These are phyloP conservation scores for Cladosporium sp. DNA, from an alignment of 2,329 filamentous ascomycete species.

Conservation along the genomic window DNA sequence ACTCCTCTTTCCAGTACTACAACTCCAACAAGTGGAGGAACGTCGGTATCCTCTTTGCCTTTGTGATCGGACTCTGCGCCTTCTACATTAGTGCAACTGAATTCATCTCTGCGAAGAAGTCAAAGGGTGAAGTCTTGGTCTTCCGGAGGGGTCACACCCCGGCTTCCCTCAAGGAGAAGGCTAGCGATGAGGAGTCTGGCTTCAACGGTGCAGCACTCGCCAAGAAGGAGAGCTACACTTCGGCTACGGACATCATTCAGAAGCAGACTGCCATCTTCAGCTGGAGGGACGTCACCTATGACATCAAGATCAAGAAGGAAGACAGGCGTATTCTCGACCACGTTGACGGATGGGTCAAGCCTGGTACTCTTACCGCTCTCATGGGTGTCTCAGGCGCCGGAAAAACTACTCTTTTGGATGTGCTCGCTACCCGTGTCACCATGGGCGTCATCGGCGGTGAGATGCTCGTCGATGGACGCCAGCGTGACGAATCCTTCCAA, in stretches of 20 bases:
- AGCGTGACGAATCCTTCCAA: constrained; percentile 79
- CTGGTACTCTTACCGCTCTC: constrained; percentile 81
- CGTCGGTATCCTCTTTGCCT: constrained; percentile 48
- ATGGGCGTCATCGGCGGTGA: constrained; percentile 88
- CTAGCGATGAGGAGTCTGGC: constrained; percentile 43
- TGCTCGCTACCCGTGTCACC: constrained; percentile 78
- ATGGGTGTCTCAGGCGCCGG: constrained; percentile 95
- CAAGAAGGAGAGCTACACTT: constrained; percentile 39
- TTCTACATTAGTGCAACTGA: constrained; percentile 49
- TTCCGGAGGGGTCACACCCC: constrained; percentile 49
- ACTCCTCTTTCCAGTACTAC: constrained; percentile 36
- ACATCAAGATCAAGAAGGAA: constrained; percentile 77
- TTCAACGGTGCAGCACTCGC: constrained; percentile 34
- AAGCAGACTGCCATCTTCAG: constrained; percentile 77
- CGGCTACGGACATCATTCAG: constrained; percentile 52
- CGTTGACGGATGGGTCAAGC: constrained; percentile 91
- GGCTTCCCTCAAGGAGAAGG: constrained; percentile 54
- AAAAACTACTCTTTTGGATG: constrained; percentile 87
- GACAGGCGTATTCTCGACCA: constrained; percentile 75
- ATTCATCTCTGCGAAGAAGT: constrained; percentile 50
- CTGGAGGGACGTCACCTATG: constrained; percentile 80
- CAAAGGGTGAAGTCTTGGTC: constrained; percentile 53
- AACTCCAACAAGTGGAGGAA: constrained; percentile 50
- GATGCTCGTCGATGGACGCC: constrained; percentile 77
- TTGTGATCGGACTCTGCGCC: constrained; percentile 45